Evolutionary conservation across 2,329 filamentous ascomycete genomes (phyloP).

Genomic region (Grosmannia clavigera): DNA sequence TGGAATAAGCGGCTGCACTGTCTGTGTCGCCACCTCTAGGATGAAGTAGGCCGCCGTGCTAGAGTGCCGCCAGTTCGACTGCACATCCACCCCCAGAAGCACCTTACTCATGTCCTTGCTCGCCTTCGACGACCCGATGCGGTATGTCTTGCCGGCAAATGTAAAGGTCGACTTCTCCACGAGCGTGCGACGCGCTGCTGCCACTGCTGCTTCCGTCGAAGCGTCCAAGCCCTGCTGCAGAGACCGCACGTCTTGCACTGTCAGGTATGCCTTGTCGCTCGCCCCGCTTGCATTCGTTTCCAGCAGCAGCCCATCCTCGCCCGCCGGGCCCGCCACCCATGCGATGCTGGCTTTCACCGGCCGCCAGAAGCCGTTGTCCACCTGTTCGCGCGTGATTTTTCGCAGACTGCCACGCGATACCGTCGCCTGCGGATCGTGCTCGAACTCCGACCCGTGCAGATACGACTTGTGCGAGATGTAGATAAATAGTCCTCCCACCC

Average conservation of each 20-base stretch:
- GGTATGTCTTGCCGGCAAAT: conserved; percentile 41
- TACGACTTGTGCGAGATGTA: conserved; percentile 56
- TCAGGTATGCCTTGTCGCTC: conserved; percentile 58
- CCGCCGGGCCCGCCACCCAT: conserved; percentile 64
- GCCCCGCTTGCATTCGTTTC: conserved; percentile 39
- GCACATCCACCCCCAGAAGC: conserved; percentile 58
- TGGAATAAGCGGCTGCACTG: conserved; percentile 64
- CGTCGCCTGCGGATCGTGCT: conserved; percentile 58
- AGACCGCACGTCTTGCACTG: conserved; percentile 73
- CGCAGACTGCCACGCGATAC: conserved; percentile 51
- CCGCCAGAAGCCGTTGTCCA: conserved; percentile 54
- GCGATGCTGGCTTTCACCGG: conserved; percentile 53
- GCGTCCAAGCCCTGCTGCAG: conserved; percentile 17
- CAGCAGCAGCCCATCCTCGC: conserved; percentile 75
- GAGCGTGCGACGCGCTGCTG: conserved; percentile 48
- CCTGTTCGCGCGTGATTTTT: conserved; percentile 59
- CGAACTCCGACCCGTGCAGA: conserved; percentile 46
- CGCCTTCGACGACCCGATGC: conserved; percentile 54
- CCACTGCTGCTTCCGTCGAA: conserved; percentile 19
- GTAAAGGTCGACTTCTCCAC: conserved; percentile 59
- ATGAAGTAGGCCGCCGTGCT: conserved; percentile 82
- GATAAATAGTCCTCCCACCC: conserved; percentile 54
- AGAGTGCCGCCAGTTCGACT: conserved; percentile 83
- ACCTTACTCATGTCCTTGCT: conserved; percentile 80
- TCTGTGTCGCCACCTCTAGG: conserved; percentile 75